Evolutionary conservation across 2,329 filamentous ascomycete species (phyloP).

Genomic region (Hymenotorrendiella dingleyae): DNA sequence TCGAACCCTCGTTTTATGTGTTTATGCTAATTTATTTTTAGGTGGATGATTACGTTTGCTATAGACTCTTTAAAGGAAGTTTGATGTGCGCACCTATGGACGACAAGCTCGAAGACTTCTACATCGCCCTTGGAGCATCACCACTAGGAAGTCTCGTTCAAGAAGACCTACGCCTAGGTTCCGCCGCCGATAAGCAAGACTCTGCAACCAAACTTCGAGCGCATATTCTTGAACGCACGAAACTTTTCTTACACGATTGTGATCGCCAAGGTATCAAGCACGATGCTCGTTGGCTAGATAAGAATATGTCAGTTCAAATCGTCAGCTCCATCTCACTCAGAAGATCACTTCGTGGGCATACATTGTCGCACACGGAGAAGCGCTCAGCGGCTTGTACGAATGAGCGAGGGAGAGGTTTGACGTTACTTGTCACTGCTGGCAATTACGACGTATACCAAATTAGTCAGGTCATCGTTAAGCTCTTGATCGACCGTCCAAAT

Average conservation of each 20-base stretch:
- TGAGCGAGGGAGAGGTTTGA: constrained; percentile 47
- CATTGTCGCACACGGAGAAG: constrained; percentile 66
- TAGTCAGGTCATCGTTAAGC: constrained; percentile 75
- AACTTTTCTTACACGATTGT: constrained; percentile 80
- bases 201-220: constrained; percentile 66
- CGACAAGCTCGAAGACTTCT: constrained; percentile 78
- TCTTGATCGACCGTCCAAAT: constrained; percentile 75
- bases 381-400: constrained; percentile 66
- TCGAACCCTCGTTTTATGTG: not conserved
- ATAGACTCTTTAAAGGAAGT: constrained; percentile 78
- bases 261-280: constrained; percentile 70
- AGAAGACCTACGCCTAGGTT: constrained; percentile 62
- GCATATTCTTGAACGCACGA: constrained; percentile 79
- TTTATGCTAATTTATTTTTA: constrained; percentile 9
- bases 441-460: constrained; percentile 86
- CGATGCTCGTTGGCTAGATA: constrained; percentile 85
- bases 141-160: constrained; percentile 72
- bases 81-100: constrained; percentile 87
- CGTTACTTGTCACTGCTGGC: constrained; percentile 64
- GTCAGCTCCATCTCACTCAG: constrained; percentile 75
- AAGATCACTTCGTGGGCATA: constrained; percentile 66
- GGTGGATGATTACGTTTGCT: constrained; percentile 82
- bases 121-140: constrained; percentile 71
- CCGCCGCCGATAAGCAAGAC: constrained; percentile 58
- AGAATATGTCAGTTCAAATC: constrained; percentile 70